Percentiles rank a stretch among this genome's conserved stretches.
Conservation (phyloP, 2,329 filamentous ascomycete genomes). For the Fusarium veterinarium region DNA sequence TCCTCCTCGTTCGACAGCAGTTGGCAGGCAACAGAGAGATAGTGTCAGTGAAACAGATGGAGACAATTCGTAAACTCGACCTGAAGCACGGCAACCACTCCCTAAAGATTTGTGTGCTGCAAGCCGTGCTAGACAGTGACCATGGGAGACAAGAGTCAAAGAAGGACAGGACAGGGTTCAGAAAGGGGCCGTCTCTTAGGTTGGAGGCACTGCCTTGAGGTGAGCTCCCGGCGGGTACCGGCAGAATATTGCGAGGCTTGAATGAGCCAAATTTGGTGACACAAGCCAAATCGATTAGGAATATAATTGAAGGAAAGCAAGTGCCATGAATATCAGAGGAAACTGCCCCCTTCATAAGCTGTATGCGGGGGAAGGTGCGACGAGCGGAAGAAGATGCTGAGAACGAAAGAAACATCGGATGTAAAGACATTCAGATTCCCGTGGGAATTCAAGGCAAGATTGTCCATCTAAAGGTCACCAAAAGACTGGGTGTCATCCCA, state of each 20-base stretch:
- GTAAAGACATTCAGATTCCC: not conserved
- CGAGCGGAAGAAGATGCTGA: not conserved
- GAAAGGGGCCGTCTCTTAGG: not conserved
- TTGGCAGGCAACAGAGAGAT: not conserved
- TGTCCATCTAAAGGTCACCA: not conserved
- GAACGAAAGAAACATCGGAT: not conserved
- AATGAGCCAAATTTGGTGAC: not conserved
- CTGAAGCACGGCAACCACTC: not conserved
- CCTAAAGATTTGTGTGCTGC: not conserved
- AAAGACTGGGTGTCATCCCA: not conserved
- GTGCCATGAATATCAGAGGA: not conserved
- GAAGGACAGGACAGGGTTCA: not conserved
- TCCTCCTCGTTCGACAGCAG: not conserved
- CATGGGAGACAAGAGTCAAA: not conserved
- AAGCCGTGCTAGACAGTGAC: not conserved
- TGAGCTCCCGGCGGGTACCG: slow-evolving; percentile 16
- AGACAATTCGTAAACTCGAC: not conserved
- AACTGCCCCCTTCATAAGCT: not conserved
- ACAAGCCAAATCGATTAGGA: not conserved
- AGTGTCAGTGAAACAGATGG: not conserved
- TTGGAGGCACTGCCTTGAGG: not conserved
- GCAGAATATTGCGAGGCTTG: slow-evolving; percentile 13
- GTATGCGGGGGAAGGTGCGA: not conserved
- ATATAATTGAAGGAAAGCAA: not conserved
- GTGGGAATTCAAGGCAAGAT: not conserved